These are phyloP conservation scores for Phytophthora ohioensis DNA, from an alignment of 352 stramenopile species.

Conservation along the genomic window DNA sequence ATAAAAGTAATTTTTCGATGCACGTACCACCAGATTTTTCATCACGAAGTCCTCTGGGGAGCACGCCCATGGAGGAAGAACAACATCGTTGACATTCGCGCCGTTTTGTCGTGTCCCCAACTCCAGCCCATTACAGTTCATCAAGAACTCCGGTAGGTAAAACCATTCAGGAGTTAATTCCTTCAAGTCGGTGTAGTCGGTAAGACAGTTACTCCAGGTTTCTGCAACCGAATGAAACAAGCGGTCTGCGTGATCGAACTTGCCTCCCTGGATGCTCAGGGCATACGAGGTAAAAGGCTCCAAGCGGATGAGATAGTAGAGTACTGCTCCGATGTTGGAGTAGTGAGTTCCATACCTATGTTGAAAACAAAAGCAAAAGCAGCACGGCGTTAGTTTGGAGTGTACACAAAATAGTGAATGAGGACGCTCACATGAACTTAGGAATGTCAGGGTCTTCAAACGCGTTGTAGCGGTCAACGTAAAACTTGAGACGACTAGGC, in stretches of 20 bases:
- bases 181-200: constrained; percentile 93
- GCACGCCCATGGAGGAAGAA: constrained; percentile 91
- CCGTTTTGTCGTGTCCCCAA: constrained; percentile 87
- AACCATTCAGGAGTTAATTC: constrained; percentile 96
- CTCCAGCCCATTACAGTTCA: constrained; percentile 89
- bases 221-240: constrained; percentile 93
- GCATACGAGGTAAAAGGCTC: constrained; percentile 98
- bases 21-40: constrained; percentile 83
- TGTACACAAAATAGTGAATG: background rate
- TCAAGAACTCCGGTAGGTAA: constrained; percentile 91
- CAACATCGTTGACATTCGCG: constrained; percentile 92
- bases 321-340: constrained; percentile 95
- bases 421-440: constrained; percentile 82
- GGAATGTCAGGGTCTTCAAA: constrained; percentile 90
- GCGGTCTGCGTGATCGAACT: constrained; percentile 94
- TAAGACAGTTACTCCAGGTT: constrained; percentile 91
- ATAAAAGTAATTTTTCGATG: background rate
- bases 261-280: constrained; percentile 95
- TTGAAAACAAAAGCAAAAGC: constrained; percentile 1
- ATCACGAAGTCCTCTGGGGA: constrained; percentile 87
- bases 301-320: constrained; percentile 99
- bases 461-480: constrained; percentile 94
- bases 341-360: constrained; percentile 90
- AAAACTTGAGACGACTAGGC: constrained; percentile 90
- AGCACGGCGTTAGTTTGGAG: constrained; percentile 11